Conservation (phyloP, 352 stramenopile genomes). For the Peronospora destructor region DNA sequence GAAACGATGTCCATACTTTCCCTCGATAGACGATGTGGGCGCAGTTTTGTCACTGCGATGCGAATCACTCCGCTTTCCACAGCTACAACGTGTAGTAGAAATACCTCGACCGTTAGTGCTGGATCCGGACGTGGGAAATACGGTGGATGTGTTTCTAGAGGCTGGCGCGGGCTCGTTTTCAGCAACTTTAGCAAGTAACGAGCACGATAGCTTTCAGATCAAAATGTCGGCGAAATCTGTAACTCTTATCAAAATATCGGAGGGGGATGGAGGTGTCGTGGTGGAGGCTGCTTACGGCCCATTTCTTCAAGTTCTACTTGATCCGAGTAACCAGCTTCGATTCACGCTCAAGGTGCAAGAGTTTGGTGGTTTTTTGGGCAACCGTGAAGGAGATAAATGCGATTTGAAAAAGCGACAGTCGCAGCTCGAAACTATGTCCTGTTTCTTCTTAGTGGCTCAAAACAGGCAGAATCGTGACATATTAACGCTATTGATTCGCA, state of each 20-base stretch:
- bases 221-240: constrained; percentile 56
- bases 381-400: constrained; percentile 50
- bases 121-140: constrained; percentile 56
- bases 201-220: constrained; percentile 76
- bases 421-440: constrained; percentile 46
- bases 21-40: constrained; percentile 67
- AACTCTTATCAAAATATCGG: constrained; percentile 62
- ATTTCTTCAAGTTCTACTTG: constrained; percentile 66
- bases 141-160: constrained; percentile 67
- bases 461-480: constrained; percentile 79
- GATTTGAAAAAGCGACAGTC: constrained; percentile 41
- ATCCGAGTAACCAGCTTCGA: constrained; percentile 51
- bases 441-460: constrained; percentile 70
- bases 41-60: constrained; percentile 50
- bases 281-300: constrained; percentile 43
- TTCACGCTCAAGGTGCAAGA: constrained; percentile 77
- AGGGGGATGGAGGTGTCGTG: constrained; percentile 57
- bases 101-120: constrained; percentile 39
- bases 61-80: constrained; percentile 55
- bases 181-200: constrained; percentile 68
- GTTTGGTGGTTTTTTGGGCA: constrained; percentile 64
- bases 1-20: constrained; percentile 46
- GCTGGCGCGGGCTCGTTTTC: constrained; percentile 66
- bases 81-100: constrained; percentile 52
- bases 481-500: constrained; percentile 57